Percentiles rank a stretch among this genome's conserved stretches.
Evolutionary conservation across 2,329 filamentous ascomycete species (phyloP).

Genomic region (Aspergillus sp.): DNA sequence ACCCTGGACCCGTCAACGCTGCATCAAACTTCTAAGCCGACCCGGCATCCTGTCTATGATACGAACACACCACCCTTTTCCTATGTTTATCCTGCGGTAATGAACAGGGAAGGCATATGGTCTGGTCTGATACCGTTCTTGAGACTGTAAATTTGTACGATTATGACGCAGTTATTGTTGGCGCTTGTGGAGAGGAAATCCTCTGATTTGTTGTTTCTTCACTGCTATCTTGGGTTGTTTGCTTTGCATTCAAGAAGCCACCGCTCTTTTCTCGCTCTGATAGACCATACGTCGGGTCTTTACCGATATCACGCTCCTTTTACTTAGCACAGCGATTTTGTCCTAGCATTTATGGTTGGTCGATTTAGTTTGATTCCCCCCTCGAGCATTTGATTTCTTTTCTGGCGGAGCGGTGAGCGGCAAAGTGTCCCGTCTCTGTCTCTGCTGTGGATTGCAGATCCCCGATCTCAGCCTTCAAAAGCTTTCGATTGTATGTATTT

Average conservation of each 20-base stretch:
- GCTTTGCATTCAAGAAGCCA: constrained; percentile 7
- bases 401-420: constrained; percentile 12
- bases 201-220: constrained; percentile 16
- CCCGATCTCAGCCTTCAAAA: constrained; percentile 12
- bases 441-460: constrained; percentile 13
- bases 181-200: constrained; percentile 32
- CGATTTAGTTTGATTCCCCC: constrained; percentile 24
- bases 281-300: constrained; percentile 25
- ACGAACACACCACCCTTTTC: not conserved
- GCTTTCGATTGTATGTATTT: constrained; percentile 28
- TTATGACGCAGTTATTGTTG: constrained; percentile 37
- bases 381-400: constrained; percentile 19
- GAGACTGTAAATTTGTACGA: constrained; percentile 34
- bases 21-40: constrained; percentile 50
- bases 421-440: constrained; percentile 18
- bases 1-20: constrained; percentile 51
- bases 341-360: constrained; percentile 24
- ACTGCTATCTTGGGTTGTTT: constrained; percentile 21
- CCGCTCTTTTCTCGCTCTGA: constrained; percentile 6
- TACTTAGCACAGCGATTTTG: constrained; percentile 20
- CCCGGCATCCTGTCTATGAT: constrained; percentile 5
- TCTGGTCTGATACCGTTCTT: constrained; percentile 8
- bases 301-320: constrained; percentile 21
- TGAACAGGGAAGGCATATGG: constrained; percentile 10
- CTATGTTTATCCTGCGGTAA: not conserved